Base-by-base conservation (phyloP, 2,329 filamentous ascomycete genomes). In the Metarhizium humberi region DNA sequence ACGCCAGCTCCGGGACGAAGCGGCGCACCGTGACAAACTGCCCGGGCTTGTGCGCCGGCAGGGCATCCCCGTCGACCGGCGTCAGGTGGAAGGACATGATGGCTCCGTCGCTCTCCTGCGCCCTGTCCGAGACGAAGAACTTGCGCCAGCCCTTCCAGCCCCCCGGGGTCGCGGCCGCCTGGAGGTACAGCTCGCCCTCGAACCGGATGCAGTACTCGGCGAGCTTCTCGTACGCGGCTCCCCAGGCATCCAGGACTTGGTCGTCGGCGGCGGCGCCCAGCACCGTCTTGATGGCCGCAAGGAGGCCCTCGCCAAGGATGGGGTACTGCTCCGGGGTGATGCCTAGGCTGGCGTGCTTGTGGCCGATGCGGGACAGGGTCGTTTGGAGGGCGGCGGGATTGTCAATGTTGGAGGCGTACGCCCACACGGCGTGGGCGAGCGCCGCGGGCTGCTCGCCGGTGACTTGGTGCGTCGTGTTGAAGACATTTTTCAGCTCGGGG, bases 321-420 rank as follows among this genome's bases (percentile, higher is more conserved):
- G 77, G 73, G 67, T 89, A 89, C 56, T 88, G 80, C 42, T 85
- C 81, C 0, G 85, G 78, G 50, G 73, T 74, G 64, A 89, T 81
- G 63, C 79, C 80, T 10, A 89, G 74, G 0, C 80, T 85, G 52
- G 78, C 84, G 66, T 89, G 86, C 68, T 88, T 88, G 67, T 88
- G 79, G 67, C 82, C 84, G 58, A 78, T 74, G 14, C 75, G 72
- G 63, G 71, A 75, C 45, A 76, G 76, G 3, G 53, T 52, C 2
- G 54, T 32, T 18, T 50, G n/a, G 7, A 60, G 49, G 20, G 49
- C 57, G 29, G 34, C 42, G 25, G 52, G 55, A 67, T 78, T 70
- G 65, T 85, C 79, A 66, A 89, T 86, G 69, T 88, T 80, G 53
- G 78, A 71, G 34, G 86, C 86, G 63, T 88, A 89, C 55, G 81